Conservation (phyloP, 768 basidiomycete genomes). For the Podaxis sp. region DNA sequence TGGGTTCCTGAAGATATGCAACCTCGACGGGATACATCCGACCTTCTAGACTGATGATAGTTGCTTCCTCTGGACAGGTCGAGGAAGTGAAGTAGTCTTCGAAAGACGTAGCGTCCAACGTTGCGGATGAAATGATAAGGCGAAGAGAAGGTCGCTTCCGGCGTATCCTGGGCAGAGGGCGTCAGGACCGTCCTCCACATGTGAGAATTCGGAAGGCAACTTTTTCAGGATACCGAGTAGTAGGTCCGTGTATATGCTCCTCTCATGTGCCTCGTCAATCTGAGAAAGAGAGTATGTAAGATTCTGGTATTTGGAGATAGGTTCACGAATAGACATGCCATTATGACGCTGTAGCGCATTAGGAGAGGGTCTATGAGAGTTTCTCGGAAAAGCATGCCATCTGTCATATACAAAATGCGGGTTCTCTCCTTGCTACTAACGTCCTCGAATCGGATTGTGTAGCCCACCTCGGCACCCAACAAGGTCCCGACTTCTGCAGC, state of each 20-base stretch:
- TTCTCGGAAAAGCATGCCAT: constrained; percentile 97
- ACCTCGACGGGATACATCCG: constrained; percentile 94
- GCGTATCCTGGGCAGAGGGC: constrained; percentile 59
- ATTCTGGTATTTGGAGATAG: constrained; percentile 4
- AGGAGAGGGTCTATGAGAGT: constrained; percentile 88
- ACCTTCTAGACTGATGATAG: constrained; percentile 88
- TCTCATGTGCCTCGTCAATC: constrained; percentile 98
- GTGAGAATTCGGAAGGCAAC: constrained; percentile 34
- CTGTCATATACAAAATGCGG: constrained; percentile 93
- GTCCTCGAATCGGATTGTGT: constrained; percentile 96
- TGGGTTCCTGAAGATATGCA: constrained; percentile 77
- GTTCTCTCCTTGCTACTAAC: constrained; percentile 82
- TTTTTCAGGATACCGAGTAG: constrained; percentile 91
- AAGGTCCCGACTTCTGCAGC: constrained; percentile 88
- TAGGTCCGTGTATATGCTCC: constrained; percentile 93
- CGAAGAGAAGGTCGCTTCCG: constrained; percentile 87
- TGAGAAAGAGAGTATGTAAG: constrained; percentile 23
- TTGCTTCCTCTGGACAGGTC: constrained; percentile 62
- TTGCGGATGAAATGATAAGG: constrained; percentile 93
- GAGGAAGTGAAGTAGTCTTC: constrained; percentile 81
- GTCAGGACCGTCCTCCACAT: neutral
- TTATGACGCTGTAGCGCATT: constrained; percentile 90
- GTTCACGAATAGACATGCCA: constrained; percentile 47
- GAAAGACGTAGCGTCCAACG: constrained; percentile 88
- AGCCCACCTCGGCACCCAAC: constrained; percentile 94